phyloP scores from a whole-genome alignment of 192 early-diverging fungal genomes.

The Backusella morwellensis region DNA sequence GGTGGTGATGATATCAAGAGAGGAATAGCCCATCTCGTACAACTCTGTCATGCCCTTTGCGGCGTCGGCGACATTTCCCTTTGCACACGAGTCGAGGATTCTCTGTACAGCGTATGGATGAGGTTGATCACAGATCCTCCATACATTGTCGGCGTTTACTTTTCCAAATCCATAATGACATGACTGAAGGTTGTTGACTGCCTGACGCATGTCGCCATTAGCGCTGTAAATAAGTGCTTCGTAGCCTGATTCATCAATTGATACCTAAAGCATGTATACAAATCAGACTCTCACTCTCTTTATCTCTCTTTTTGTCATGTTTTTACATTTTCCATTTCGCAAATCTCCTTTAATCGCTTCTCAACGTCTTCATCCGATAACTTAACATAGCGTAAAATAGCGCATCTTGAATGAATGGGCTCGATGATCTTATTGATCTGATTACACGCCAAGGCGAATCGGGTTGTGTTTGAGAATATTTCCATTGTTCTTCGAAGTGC shows the following conservation, averaged over 20 bases:
- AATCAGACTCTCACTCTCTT: background rate
- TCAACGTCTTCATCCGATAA: conserved; percentile 79
- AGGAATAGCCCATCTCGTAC: conserved; percentile 83
- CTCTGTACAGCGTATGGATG: conserved; percentile 79
- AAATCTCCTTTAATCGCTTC: conserved; percentile 81
- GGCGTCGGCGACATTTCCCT: conserved; percentile 70
- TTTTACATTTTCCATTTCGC: conserved; percentile 72
- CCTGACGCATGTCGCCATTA: conserved; percentile 99
- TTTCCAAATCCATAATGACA: conserved; percentile 84
- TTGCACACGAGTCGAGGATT: conserved; percentile 69
- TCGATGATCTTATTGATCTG: conserved; percentile 96
- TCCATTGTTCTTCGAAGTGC: conserved; percentile 98
- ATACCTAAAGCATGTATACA: conserved; percentile 46
- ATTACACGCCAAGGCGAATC: conserved; percentile 98
- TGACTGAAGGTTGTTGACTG: conserved; percentile 94
- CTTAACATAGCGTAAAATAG: conserved; percentile 83
- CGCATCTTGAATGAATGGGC: conserved; percentile 95
- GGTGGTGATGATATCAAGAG: conserved; percentile 89
- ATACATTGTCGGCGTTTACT: conserved; percentile 89
- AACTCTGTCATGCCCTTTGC: conserved; percentile 64
- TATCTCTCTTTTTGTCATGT: too few species aligned
- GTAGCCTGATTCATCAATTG: conserved; percentile 84
- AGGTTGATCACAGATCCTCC: conserved; percentile 97
- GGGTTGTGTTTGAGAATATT: conserved; percentile 92
- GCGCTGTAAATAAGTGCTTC: conserved; percentile 94